Base-by-base conservation (phyloP, 2,329 filamentous ascomycete genomes). In the Apiospora saccharicola region DNA sequence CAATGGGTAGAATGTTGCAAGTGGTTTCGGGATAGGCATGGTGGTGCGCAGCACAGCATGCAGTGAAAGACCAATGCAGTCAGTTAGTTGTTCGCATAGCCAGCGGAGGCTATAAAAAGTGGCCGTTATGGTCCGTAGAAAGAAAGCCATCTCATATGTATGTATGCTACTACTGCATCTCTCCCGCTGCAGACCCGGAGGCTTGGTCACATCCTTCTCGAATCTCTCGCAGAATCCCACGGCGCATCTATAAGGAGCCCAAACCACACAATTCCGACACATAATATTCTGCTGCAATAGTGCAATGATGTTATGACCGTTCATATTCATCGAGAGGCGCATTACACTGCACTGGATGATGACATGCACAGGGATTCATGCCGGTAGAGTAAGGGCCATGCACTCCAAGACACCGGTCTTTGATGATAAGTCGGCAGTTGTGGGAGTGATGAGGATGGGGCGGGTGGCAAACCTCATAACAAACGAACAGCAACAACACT, bases 171-270 rank as follows among this genome's bases (percentile, higher is more conserved):
- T 61, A 37, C 57, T 64, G 57, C 57, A 64, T 34, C 57, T 64
- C 57, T 64, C 34, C 57, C 57, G 57, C 57, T 64, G 57, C 34
- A 64, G 57, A 64, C 57, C 57, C 57, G 19, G 57, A 37, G 34
- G 30, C 19, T 37, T 41, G 57, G 57, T 41, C 57, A 64, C 53
- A 41, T 64, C 30, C 57, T 64, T 64, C 57, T 64, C 57, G 57
- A 64, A 41, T 24, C 13, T 41, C 57, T 41, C 22, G 34, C 57
- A 41, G 57, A 64, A 64, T 13, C 22, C 19, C 10, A 61, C 30
- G 7, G n/a, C 30, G 30, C 30, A 41, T 13, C 3, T 34, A 10
- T 22, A 61, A 37, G 53, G 44, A n/a, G 30, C 22, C 53, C 37
- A 26, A 34, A 34, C 19, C 46, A 41, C 46, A 49, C n/a, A 22